Conservation (phyloP, 345 rosid species). For the Balakata baccata region DNA sequence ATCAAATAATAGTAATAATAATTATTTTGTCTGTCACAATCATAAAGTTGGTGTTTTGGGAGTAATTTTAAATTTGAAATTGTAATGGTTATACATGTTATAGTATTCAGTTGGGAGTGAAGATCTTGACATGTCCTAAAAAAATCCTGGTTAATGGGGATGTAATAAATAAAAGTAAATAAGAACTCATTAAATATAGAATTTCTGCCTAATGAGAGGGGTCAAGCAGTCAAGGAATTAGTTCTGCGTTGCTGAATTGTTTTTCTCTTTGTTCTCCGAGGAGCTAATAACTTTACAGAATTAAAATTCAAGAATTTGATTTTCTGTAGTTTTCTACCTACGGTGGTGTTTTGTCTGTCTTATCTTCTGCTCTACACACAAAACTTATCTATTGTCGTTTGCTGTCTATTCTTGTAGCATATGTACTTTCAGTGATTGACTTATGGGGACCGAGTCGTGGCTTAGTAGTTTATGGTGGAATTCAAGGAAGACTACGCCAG, state of each 20-base stretch:
- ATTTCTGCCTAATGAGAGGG: too few relatives aligned
- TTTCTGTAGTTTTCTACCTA: neutral
- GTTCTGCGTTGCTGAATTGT: neutral
- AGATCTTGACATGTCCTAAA: neutral
- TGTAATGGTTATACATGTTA: neutral
- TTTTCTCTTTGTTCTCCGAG: neutral
- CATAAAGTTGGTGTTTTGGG: neutral
- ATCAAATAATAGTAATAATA: neutral
- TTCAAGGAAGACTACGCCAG: constrained; percentile 34
- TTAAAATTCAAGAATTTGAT: neutral
- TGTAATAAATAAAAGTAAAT: neutral
- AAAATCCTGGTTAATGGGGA: neutral
- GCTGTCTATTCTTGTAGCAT: neutral
- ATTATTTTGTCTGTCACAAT: neutral
- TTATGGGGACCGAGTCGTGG: constrained; percentile 51
- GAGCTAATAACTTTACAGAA: neutral
- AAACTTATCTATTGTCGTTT: neutral
- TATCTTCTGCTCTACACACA: neutral
- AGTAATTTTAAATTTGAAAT: neutral
- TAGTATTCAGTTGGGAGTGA: neutral
- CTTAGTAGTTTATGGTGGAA: constrained; percentile 43
- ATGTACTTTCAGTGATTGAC: constrained; percentile 33
- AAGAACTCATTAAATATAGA: too few relatives aligned
- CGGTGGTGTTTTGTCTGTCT: neutral
- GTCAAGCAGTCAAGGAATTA: neutral